Base-by-base conservation (phyloP, 306 rosid species). In the Begonia loranthoides region DNA sequence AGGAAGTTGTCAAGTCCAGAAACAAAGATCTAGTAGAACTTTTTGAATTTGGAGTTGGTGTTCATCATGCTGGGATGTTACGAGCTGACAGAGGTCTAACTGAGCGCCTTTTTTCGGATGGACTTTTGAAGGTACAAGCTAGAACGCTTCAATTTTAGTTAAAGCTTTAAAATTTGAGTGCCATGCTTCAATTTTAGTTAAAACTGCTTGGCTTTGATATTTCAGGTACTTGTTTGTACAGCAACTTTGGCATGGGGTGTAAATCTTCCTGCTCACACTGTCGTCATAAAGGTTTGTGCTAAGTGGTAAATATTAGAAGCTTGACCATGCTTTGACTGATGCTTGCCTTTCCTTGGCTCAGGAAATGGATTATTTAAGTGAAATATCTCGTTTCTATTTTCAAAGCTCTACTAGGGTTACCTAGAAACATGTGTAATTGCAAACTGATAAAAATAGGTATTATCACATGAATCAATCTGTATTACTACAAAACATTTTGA, bases 241-340 rank as follows among this genome's bases (percentile, higher is more conserved):
- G 97, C 95, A 70, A 89, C 95, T 45, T 64, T 89, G 82, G 97
- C 97, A 52, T 89, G 97, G 97, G 97, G 97, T 55, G 97, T 89
- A 64, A 89, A 89, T 72, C 82, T 89, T 48, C 95, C 97, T 17
- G 97, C 97, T 66, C 97, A 89, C 76, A 89, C 97, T 12, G 97
- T 89, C 71, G 90, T 89, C 67, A 85, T 89, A 56, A 89, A 89
- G 97, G 97, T 89, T 65, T 72, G 80, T 59, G 51, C 24, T 7
- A 22, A 33, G 41, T 49, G 4, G 13, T 36, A 47, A 43, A n/a
- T 43, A 43, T 39, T 11, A 10, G 10, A 1, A n/a, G 47, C 13
- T 43, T 43, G 15, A n/a, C 14, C 10, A 10, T 43, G 47, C 47
- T 43, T n/a, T 43, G 36, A 28, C 5, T 28, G n/a, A n/a, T n/a